Conservation (phyloP, 345 rosid genomes). For the Eucalyptus cloeziana region DNA sequence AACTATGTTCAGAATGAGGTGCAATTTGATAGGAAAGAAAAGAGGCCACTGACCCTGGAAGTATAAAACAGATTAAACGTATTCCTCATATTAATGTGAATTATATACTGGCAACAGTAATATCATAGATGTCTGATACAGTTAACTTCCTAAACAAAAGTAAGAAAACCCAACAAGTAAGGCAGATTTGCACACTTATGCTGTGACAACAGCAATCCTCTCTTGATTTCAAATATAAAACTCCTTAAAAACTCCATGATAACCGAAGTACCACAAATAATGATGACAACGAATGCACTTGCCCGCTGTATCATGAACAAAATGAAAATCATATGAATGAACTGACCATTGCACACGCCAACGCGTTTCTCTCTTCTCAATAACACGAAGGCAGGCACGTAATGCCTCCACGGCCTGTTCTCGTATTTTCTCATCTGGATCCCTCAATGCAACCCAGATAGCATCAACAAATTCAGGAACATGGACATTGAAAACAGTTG, state of each 20-base stretch:
- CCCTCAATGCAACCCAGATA: slow-evolving; percentile 97
- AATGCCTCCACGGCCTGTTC: slow-evolving; percentile 96
- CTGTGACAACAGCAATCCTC: neutral
- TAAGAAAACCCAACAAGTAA: neutral
- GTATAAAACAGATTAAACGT: neutral
- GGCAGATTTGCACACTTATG: neutral
- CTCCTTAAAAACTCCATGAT: neutral
- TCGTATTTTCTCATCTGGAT: slow-evolving; percentile 78
- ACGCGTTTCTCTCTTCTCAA: slow-evolving; percentile 98
- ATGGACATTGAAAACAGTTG: slow-evolving; percentile 96
- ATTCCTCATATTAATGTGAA: neutral
- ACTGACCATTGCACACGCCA: slow-evolving; percentile 99
- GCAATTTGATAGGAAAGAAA: neutral
- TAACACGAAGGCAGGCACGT: slow-evolving; percentile 98
- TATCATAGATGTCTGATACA: neutral
- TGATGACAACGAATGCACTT: neutral
- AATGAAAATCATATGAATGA: neutral
- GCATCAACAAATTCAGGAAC: slow-evolving; percentile 95
- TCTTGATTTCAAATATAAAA: neutral
- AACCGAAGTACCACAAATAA: neutral
- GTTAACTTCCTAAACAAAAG: neutral
- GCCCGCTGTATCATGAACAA: neutral
- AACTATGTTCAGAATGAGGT: neutral
- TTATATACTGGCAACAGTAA: neutral
- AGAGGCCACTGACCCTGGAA: neutral